These are phyloP conservation scores for Saccharomycopsis oosterbeekiorum DNA, from an alignment of 805 yeast genomes.

Conservation along the genomic window DNA sequence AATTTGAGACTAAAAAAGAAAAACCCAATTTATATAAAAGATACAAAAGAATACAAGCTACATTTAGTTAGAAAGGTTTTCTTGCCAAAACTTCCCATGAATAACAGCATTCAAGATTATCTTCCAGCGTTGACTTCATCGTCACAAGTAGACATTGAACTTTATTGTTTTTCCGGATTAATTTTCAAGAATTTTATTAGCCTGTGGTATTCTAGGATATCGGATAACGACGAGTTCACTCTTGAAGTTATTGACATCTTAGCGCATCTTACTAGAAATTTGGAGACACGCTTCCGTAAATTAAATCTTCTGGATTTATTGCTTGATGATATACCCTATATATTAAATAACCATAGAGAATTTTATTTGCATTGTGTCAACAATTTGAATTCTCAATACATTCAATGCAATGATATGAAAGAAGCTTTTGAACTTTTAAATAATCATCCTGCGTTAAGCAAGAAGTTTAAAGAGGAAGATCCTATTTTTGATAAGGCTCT, in stretches of 20 bases:
- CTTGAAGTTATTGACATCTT: slow-evolving; percentile 31
- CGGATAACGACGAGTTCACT: slow-evolving; percentile 34
- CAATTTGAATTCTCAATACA: slow-evolving; percentile 25
- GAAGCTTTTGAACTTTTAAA: slow-evolving; percentile 27
- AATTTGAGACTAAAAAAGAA: not conserved
- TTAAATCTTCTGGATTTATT: slow-evolving; percentile 30
- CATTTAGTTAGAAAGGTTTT: slow-evolving; percentile 23
- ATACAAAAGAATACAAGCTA: slow-evolving; percentile 23
- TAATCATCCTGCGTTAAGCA: slow-evolving; percentile 28
- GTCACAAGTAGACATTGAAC: slow-evolving; percentile 32
- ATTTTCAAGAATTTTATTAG: slow-evolving; percentile 37
- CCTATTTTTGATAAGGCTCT: slow-evolving; percentile 1
- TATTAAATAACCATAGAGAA: slow-evolving; percentile 31
- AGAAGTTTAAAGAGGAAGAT: slow-evolving; percentile 5
- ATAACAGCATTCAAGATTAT: slow-evolving; percentile 19
- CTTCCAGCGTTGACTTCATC: slow-evolving; percentile 34
- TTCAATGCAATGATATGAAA: slow-evolving; percentile 27
- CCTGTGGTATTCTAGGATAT: slow-evolving; percentile 34
- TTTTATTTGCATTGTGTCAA: slow-evolving; percentile 24
- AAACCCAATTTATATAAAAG: slow-evolving; percentile 18
- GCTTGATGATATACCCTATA: slow-evolving; percentile 35
- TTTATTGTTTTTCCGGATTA: slow-evolving; percentile 38
- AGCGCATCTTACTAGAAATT: slow-evolving; percentile 31
- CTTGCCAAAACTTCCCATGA: slow-evolving; percentile 20
- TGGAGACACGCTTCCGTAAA: slow-evolving; percentile 27